Percentiles rank a stretch among this genome's conserved stretches.
Conservation (phyloP, 164 flowering plant species). For the Nelumbo lutea region DNA sequence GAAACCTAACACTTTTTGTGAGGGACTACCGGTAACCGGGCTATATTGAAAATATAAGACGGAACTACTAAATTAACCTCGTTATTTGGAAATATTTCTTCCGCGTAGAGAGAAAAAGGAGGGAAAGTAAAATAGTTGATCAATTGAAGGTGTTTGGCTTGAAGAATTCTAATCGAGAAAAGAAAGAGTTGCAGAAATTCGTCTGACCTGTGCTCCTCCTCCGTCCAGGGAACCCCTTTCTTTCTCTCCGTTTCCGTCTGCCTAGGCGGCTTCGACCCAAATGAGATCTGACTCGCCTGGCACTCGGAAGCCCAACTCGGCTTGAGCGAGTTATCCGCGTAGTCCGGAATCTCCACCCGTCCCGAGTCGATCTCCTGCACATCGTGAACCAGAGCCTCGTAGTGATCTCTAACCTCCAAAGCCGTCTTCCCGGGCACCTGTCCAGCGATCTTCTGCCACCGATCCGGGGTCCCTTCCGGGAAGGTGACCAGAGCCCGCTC, state of each 20-base stretch:
- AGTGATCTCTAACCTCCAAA: slow-evolving; percentile 46
- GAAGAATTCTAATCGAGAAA: not conserved
- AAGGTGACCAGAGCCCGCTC: slow-evolving; percentile 47
- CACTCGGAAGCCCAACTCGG: slow-evolving; percentile 18
- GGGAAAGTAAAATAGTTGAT: not conserved
- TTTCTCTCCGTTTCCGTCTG: slow-evolving; percentile 43
- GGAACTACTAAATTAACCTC: too few relatives aligned
- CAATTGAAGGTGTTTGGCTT: too few relatives aligned
- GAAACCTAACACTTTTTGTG: too few relatives aligned
- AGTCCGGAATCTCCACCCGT: slow-evolving; percentile 43
- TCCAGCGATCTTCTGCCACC: slow-evolving; percentile 56
- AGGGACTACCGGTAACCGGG: too few relatives aligned
- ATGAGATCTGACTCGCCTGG: slow-evolving; percentile 34
- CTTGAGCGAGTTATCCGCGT: slow-evolving; percentile 30
- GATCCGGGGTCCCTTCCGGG: slow-evolving; percentile 36
- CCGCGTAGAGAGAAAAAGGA: not conserved
- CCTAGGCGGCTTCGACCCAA: slow-evolving; percentile 19
- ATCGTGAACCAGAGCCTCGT: slow-evolving; percentile 46
- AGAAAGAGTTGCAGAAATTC: not conserved
- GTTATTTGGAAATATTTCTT: not conserved
- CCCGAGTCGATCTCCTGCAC: slow-evolving; percentile 58
- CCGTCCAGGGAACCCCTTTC: slow-evolving; percentile 79
- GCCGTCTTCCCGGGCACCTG: slow-evolving; percentile 46
- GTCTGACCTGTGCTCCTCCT: slow-evolving; percentile 64
- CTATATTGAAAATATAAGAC: too few relatives aligned